A percentile compares a stretch with the other conserved stretches of the same genome.
These are phyloP conservation scores for Mitragyna speciosa DNA, from an alignment of 257 asterid species.

Conservation along the genomic window DNA sequence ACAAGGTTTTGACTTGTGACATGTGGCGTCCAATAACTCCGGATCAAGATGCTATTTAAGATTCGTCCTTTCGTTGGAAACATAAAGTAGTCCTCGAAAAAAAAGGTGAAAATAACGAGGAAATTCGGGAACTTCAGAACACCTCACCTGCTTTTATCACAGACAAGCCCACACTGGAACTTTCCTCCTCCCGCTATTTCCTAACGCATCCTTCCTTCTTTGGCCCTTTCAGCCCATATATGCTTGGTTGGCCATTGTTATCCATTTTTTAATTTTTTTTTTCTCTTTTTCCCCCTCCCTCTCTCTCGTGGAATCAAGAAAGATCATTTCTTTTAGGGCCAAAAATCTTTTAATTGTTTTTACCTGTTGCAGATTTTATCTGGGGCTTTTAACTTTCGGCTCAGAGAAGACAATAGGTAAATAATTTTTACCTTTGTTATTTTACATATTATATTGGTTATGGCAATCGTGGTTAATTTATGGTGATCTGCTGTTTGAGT, in stretches of 20 bases:
- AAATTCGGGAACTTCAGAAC: not conserved
- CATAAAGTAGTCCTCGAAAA: not conserved
- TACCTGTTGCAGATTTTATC: not conserved
- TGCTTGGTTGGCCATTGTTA: slow-evolving; percentile 8
- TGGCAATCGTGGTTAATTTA: not conserved
- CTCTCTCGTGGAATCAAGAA: not conserved
- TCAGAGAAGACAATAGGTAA: slow-evolving; percentile 13
- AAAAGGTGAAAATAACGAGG: not conserved
- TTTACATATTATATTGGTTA: not conserved
- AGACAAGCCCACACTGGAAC: not conserved
- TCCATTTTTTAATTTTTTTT: not conserved
- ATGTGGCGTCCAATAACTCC: not conserved
- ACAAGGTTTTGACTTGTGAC: not conserved
- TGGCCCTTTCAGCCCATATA: not conserved
- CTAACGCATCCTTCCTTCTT: not conserved
- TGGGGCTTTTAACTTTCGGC: not conserved
- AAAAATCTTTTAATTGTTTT: not conserved
- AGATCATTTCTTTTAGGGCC: not conserved
- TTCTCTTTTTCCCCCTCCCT: too few species aligned
- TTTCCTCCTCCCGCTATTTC: slow-evolving; percentile 17
- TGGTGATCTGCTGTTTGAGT: not conserved
- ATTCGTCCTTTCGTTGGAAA: not conserved
- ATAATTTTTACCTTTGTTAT: not conserved
- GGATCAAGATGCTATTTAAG: not conserved
- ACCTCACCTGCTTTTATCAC: slow-evolving; percentile 12